Evolutionary conservation across 768 basidiomycete genomes (phyloP), one percentile per base, ranked within the genome.

Genomic region (Termitomyces sp.): DNA sequence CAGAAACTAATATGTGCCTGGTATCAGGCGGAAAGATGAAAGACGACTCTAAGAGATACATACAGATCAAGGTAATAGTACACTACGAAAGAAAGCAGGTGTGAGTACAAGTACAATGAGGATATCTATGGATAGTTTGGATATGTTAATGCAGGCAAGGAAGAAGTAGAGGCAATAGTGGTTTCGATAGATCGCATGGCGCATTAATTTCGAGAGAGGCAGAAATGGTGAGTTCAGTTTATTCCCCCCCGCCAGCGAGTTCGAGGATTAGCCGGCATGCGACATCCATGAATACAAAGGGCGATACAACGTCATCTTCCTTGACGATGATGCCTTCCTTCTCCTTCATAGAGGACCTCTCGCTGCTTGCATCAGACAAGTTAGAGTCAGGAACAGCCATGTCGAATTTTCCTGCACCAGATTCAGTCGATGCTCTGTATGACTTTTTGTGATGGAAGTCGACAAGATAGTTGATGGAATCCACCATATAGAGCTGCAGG

Each of bases 361-460:
- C 86, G 33, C 81, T 84, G 58, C 78, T 79, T 34, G 78, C 76
- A 58, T 84, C 82, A 9, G 81, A 78, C 49, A 79, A 69, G 12
- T 63, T 66, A 16, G 77, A 72, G 55, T 83, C 83, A n/a, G 71
- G 74, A 24, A 76, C 73, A 0, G 77, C 78, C 79, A 87, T 86
- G 66, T 90, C 90, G 65, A 85, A 93, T 61, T 80, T 86, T 18
- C 83, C 87, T 18, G 88, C 87, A 6, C 78, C 88, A 0, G 82
- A 78, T 42, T 88, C 85, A 13, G 77, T 78, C 2, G 84, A 84
- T 6, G 91, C 92, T 64, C 78, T 82, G 73, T 98, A 97, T 54
- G 94, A 91, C 69, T 93, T 95, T 72, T 97, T 93, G 77, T 98
- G 95, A 66, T 97, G 89, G 75, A 99, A 99, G 70, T 98, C 96